A percentile compares a stretch with the other conserved stretches of the same genome.
Conservation (phyloP, 179 eudicot species). For the Silene vulgaris region DNA sequence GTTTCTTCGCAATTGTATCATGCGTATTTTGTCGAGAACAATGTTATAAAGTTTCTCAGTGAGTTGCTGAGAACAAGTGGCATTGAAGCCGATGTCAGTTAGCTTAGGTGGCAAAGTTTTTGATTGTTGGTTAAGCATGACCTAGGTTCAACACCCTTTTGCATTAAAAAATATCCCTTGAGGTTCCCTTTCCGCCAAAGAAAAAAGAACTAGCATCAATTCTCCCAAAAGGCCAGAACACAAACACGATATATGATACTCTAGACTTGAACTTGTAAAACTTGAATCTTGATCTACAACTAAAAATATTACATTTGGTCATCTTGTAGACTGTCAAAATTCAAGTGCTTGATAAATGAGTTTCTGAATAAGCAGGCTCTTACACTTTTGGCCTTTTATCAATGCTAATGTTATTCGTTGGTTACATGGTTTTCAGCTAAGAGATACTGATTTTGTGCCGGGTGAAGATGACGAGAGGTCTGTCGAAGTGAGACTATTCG, state of each 20-base stretch:
- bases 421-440: slow-evolving; percentile 27
- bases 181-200: too few species aligned
- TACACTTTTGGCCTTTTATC: neutral
- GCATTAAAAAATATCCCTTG: too few species aligned
- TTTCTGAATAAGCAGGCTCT: neutral
- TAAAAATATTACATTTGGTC: neutral
- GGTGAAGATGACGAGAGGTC: slow-evolving; percentile 22
- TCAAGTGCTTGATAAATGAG: slow-evolving; percentile 4
- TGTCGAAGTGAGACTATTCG: slow-evolving; percentile 16
- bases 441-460: slow-evolving; percentile 12
- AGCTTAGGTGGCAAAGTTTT: too few species aligned
- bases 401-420: slow-evolving; percentile 3
- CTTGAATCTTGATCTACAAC: neutral
- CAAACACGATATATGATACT: neutral
- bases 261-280: neutral
- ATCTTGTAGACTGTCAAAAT: neutral
- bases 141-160: too few species aligned
- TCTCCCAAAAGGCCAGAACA: neutral
- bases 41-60: neutral
- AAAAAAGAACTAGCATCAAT: slow-evolving; percentile 1
- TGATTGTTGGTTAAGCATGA: too few species aligned
- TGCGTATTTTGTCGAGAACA: neutral
- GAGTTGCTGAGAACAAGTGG: neutral
- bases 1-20: neutral
- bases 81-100: too few species aligned